These are phyloP conservation scores for Debaryomycetaceae sp. DNA, from an alignment of 1,139 yeast species.

Conservation along the genomic window DNA sequence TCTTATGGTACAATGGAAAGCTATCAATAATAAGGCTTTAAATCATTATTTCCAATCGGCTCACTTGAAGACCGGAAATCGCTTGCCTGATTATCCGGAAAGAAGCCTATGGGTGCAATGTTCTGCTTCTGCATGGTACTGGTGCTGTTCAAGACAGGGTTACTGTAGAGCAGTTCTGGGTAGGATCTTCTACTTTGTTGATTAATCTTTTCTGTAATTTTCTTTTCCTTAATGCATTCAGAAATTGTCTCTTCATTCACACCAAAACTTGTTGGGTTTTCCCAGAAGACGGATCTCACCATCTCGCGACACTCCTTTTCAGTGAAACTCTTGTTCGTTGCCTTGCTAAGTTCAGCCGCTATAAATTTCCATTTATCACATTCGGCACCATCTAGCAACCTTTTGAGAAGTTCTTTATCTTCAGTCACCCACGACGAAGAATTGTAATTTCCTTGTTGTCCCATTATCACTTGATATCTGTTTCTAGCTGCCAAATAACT, in stretches of 20 bases:
- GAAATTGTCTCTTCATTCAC: conserved; percentile 43
- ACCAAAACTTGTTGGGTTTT: conserved; percentile 57
- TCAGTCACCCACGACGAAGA: conserved; percentile 61
- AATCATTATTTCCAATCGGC: neutral
- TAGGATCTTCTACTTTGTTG: conserved; percentile 17
- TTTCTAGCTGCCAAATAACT: conserved; percentile 73
- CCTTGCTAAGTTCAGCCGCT: conserved; percentile 57
- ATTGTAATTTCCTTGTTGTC: conserved; percentile 77
- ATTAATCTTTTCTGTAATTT: conserved; percentile 33
- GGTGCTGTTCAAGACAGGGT: neutral
- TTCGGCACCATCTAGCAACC: conserved; percentile 64
- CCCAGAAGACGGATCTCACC: conserved; percentile 50
- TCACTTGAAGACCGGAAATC: conserved; percentile 1
- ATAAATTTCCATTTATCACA: conserved; percentile 67
- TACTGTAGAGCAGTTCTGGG: neutral
- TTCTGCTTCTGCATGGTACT: neutral
- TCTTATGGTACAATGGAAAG: neutral
- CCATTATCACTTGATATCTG: conserved; percentile 75
- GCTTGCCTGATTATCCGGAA: neutral
- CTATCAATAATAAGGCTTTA: neutral
- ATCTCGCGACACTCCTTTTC: conserved; percentile 56
- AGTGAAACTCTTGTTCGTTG: conserved; percentile 54
- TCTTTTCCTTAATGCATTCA: conserved; percentile 38
- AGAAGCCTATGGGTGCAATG: neutral
- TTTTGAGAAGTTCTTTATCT: conserved; percentile 52